Evolutionary conservation across 2,329 filamentous ascomycete species (phyloP).

Genomic region (Calycina marina): DNA sequence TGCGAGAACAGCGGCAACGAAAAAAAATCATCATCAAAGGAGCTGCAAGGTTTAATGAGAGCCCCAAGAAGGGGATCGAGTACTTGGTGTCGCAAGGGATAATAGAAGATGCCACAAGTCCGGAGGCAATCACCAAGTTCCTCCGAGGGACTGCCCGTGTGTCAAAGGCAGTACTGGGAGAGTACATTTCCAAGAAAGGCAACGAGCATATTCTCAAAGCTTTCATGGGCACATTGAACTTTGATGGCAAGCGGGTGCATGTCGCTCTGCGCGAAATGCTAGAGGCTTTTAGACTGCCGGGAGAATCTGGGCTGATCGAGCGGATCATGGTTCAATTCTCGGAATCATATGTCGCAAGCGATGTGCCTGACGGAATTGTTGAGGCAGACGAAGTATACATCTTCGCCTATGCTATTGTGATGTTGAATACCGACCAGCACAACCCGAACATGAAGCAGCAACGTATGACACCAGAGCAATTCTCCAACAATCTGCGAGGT

Average conservation of each 20-base stretch:
- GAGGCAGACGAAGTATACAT: conserved; percentile 83
- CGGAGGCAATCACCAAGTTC: conserved; percentile 70
- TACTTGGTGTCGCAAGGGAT: conserved; percentile 78
- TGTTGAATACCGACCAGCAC: conserved; percentile 94
- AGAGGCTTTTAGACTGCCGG: conserved; percentile 83
- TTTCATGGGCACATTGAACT: conserved; percentile 81
- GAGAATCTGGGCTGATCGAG: conserved; percentile 85
- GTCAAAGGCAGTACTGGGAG: conserved; percentile 81
- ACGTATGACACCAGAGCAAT: conserved; percentile 75
- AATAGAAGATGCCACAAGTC: conserved; percentile 60
- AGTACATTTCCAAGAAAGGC: conserved; percentile 81
- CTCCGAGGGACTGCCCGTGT: conserved; percentile 75
- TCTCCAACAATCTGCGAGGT: conserved; percentile 77
- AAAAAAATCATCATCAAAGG: conserved; percentile 87
- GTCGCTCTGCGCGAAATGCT: conserved; percentile 80
- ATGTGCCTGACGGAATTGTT: conserved; percentile 58
- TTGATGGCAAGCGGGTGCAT: conserved; percentile 71
- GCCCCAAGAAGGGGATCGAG: conserved; percentile 74
- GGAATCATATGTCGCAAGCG: conserved; percentile 64
- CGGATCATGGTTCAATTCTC: conserved; percentile 80
- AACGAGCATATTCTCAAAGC: conserved; percentile 76
- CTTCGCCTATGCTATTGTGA: conserved; percentile 89
- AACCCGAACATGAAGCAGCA: conserved; percentile 78
- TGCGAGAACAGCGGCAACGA: conserved; percentile 59
- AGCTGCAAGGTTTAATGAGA: conserved; percentile 86